These are phyloP conservation scores for Lyophyllum atratum DNA, from an alignment of 768 basidiomycete genomes.

Conservation along the genomic window DNA sequence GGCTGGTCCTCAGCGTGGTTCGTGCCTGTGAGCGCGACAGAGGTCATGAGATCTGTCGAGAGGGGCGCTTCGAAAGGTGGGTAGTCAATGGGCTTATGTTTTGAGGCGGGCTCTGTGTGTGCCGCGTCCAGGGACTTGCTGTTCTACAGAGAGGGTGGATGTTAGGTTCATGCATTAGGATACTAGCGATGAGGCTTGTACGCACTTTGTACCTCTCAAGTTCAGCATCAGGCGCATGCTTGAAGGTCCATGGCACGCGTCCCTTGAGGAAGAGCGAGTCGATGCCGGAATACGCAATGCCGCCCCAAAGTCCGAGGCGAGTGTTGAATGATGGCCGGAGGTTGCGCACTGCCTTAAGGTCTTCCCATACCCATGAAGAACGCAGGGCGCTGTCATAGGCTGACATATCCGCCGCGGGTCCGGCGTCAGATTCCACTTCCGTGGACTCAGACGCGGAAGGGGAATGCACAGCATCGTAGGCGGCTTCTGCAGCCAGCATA, in stretches of 20 bases:
- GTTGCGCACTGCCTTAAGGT: constrained; percentile 90
- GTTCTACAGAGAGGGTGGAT: constrained; percentile 13
- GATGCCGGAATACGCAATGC: constrained; percentile 85
- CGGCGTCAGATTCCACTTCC: constrained; percentile 4
- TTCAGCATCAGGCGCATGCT: constrained; percentile 47
- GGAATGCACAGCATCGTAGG: constrained; percentile 58
- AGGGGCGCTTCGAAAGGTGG: constrained; percentile 86
- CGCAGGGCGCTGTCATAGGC: constrained; percentile 70
- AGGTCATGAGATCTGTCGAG: constrained; percentile 92
- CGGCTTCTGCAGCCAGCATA: constrained; percentile 93
- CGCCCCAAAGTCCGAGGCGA: constrained; percentile 80
- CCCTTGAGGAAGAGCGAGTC: constrained; percentile 87
- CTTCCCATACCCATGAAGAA: constrained; percentile 81
- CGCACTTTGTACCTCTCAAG: constrained; percentile 27
- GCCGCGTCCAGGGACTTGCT: constrained; percentile 55
- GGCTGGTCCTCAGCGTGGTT: constrained; percentile 98
- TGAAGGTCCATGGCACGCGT: constrained; percentile 90
- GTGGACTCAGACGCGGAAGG: constrained; percentile 12
- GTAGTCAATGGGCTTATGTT: constrained; percentile 78
- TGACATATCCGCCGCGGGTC: constrained; percentile 59
- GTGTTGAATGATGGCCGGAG: constrained; percentile 87
- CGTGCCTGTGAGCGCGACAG: constrained; percentile 86
- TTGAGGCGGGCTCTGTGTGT: constrained; percentile 67
- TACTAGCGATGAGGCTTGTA: neutral
- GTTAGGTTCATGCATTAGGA: neutral